Conservation (phyloP, 2,329 filamentous ascomycete genomes). For the Exophiala viscosa region DNA sequence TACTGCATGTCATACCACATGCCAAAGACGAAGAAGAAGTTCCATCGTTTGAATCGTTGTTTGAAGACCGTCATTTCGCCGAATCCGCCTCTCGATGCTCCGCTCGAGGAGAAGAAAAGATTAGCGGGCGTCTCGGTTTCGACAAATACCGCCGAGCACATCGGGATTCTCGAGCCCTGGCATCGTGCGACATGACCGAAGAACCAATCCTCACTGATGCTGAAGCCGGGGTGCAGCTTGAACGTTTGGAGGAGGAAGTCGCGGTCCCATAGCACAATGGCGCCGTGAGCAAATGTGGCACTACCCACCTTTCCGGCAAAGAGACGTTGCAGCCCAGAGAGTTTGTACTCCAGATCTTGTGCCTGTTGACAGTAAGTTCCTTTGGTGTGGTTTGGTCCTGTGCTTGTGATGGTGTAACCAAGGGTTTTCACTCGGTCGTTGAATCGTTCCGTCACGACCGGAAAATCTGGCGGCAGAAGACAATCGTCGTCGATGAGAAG, state of each 20-base stretch:
- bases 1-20: slow-evolving; percentile 49
- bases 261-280: slow-evolving; percentile 49
- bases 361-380: slow-evolving; percentile 44
- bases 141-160: slow-evolving; percentile 51
- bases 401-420: slow-evolving; percentile 49
- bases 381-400: slow-evolving; percentile 35
- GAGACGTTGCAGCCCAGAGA: slow-evolving; percentile 45
- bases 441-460: slow-evolving; percentile 45
- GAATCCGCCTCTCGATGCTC: slow-evolving; percentile 43
- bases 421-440: slow-evolving; percentile 42
- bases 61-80: slow-evolving; percentile 53
- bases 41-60: slow-evolving; percentile 51
- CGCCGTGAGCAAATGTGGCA: slow-evolving; percentile 51
- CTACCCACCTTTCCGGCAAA: slow-evolving; percentile 46
- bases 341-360: slow-evolving; percentile 53
- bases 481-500: slow-evolving; percentile 52
- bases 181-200: slow-evolving; percentile 48
- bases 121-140: slow-evolving; percentile 49
- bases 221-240: slow-evolving; percentile 49
- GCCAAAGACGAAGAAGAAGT: slow-evolving; percentile 51
- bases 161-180: slow-evolving; percentile 45
- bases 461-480: slow-evolving; percentile 46
- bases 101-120: slow-evolving; percentile 40
- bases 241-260: slow-evolving; percentile 46
- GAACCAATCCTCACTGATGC: slow-evolving; percentile 52